Evolutionary conservation across 805 yeast genomes (phyloP).

Genomic region (Middelhovenomyces tepae): DNA sequence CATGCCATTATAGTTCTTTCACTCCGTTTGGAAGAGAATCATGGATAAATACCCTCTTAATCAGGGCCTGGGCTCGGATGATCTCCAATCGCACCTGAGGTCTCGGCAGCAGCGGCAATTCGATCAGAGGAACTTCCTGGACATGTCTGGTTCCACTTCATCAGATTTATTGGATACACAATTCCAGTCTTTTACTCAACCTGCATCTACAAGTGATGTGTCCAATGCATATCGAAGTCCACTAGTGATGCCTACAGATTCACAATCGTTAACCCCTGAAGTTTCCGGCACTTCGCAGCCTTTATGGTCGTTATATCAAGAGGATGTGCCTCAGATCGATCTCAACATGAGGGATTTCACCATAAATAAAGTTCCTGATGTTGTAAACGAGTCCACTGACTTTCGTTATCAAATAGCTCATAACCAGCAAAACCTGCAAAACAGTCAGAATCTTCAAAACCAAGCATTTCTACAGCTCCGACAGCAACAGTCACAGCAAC

Average conservation of each 20-base stretch:
- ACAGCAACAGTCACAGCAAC: slow-evolving; percentile 10
- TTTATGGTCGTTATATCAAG: slow-evolving; percentile 13
- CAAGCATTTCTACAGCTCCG: slow-evolving; percentile 9
- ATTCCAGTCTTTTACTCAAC: too few relatives aligned
- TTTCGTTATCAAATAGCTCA: background rate
- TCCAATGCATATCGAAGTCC: too few relatives aligned
- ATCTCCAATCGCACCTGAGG: too few relatives aligned
- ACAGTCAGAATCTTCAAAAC: slow-evolving; percentile 8
- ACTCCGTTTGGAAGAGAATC: background rate
- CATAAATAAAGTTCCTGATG: slow-evolving; percentile 5
- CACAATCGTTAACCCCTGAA: too few relatives aligned
- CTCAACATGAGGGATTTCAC: slow-evolving; percentile 2
- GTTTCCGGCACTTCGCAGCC: slow-evolving; percentile 14
- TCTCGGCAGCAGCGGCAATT: too few relatives aligned
- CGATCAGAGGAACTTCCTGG: too few relatives aligned
- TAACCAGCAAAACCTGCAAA: slow-evolving; percentile 11
- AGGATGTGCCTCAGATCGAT: slow-evolving; percentile 1
- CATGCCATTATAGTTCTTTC: background rate
- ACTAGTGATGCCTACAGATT: too few relatives aligned
- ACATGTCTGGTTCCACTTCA: too few relatives aligned
- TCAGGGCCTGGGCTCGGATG: too few relatives aligned
- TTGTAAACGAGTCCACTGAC: slow-evolving; percentile 2
- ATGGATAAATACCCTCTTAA: background rate
- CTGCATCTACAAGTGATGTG: too few relatives aligned
- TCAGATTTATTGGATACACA: too few relatives aligned